Evolutionary conservation across 148 eudicot genomes (phyloP), one percentile per base, ranked within the genome.

Genomic region (Nepenthes mirabilis): DNA sequence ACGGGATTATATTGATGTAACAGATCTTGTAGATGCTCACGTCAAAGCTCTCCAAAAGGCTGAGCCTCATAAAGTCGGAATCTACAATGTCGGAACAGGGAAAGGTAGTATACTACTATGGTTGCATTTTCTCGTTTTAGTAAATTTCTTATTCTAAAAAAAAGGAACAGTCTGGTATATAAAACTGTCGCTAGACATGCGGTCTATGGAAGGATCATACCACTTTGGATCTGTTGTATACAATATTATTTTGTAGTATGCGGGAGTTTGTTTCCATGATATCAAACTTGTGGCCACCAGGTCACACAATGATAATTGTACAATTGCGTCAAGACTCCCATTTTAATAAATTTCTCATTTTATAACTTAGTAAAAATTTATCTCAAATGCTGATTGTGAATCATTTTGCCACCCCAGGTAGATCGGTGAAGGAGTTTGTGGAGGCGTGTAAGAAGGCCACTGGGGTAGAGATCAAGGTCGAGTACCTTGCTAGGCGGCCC

Each of bases 1-100:
- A 58, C 77, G 96, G n/a, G 98, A 93, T 65, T 88, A 88, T 66
- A 93, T 93, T 62, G 98, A 93, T 60, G 96, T 93, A 55, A 93
- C 96, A 0, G 98, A 93, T 79, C 75, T 93, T 37, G 96, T 93
- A 45, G 98, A 93, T 74, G 95, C 97, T 68, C 98, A 93, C 37
- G 98, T 93, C 11, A 93, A 88, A 73, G 98, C 98, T 5, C 85
- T 93, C 37, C 88, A 88, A 54, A 85, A 83, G 74, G 94, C 98
- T 23, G 69, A 45, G 58, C 87, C 91, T 1, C 78, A 85, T 12
- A 75, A 86, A 59, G 89, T 86, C 47, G 98, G 98, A 56, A 93
- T 93, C 59, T 93, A 88, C 77, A 93, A 93, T 69, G 98, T 93
- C 13, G 98, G 98, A 34, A 88, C 98, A 3, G 95, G 98, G 72